Evolutionary conservation across 2,329 filamentous ascomycete species (phyloP).

Genomic region (Beauveria scarabaeidicola): DNA sequence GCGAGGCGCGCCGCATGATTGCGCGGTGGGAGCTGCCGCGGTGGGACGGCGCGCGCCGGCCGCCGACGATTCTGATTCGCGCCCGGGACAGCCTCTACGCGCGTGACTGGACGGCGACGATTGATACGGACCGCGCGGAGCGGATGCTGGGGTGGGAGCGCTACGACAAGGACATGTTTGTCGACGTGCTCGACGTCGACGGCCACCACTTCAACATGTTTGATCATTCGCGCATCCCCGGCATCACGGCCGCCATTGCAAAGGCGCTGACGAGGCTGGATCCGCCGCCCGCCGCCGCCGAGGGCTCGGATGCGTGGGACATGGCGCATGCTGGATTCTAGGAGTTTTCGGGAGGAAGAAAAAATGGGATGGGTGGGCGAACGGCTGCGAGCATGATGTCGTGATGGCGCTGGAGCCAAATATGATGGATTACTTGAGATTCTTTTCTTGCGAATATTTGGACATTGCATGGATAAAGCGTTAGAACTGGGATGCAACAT

Average conservation of each 20-base stretch:
- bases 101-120: conserved; percentile 19
- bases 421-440: background rate
- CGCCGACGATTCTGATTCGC: conserved; percentile 37
- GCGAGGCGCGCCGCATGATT: conserved; percentile 33
- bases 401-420: too few relatives aligned
- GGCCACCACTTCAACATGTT: conserved; percentile 46
- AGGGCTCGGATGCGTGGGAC: background rate
- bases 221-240: conserved; percentile 20
- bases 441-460: background rate
- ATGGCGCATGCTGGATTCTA: background rate
- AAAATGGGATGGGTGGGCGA: too few relatives aligned
- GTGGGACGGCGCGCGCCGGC: conserved; percentile 27
- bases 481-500: background rate
- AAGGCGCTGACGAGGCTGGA: conserved; percentile 10
- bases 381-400: too few relatives aligned
- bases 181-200: conserved; percentile 37
- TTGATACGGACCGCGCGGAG: conserved; percentile 38
- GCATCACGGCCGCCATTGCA: conserved; percentile 20
- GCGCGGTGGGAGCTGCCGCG: conserved; percentile 31
- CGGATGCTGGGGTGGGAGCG: conserved; percentile 39
- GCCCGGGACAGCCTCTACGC: conserved; percentile 33
- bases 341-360: background rate
- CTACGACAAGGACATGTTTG: conserved; percentile 37
- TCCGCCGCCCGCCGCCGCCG: background rate
- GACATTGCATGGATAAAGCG: background rate